Conservation (phyloP, 1,139 yeast genomes). For the Geotrichum restrictum region DNA sequence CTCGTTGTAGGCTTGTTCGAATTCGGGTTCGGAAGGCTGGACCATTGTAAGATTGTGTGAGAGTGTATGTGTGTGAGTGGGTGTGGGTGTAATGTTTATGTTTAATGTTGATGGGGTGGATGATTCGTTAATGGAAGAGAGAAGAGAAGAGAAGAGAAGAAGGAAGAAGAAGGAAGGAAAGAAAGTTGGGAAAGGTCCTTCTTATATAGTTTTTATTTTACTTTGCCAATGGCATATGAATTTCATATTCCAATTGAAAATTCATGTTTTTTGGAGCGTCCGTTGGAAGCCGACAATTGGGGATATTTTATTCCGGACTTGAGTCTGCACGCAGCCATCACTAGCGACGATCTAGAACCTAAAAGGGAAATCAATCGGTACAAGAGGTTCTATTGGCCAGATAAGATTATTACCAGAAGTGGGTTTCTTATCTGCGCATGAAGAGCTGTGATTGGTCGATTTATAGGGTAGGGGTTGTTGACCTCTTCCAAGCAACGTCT, state of each 20-base stretch:
- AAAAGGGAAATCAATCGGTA: slow-evolving; percentile 8
- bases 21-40: slow-evolving; percentile 86
- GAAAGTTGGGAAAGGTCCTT: not conserved
- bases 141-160: not conserved
- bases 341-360: too few relatives aligned
- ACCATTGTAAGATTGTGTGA: slow-evolving; percentile 41
- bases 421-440: not conserved
- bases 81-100: not conserved
- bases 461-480: not conserved
- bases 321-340: too few relatives aligned
- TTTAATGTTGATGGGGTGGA: too few relatives aligned
- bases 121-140: not conserved
- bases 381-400: not conserved
- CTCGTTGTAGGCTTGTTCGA: slow-evolving; percentile 97
- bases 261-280: too few relatives aligned
- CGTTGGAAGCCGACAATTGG: not conserved
- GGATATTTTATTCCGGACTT: slow-evolving; percentile 12
- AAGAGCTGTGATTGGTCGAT: slow-evolving; percentile 1
- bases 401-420: not conserved
- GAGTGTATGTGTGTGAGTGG: not conserved
- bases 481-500: not conserved
- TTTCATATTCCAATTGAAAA: too few relatives aligned
- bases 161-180: not conserved
- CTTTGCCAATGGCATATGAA: too few relatives aligned
- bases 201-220: slow-evolving; percentile 15